Evolutionary conservation across 2,329 filamentous ascomycete species (phyloP).

Genomic region (Paraconiothyrium sp.): DNA sequence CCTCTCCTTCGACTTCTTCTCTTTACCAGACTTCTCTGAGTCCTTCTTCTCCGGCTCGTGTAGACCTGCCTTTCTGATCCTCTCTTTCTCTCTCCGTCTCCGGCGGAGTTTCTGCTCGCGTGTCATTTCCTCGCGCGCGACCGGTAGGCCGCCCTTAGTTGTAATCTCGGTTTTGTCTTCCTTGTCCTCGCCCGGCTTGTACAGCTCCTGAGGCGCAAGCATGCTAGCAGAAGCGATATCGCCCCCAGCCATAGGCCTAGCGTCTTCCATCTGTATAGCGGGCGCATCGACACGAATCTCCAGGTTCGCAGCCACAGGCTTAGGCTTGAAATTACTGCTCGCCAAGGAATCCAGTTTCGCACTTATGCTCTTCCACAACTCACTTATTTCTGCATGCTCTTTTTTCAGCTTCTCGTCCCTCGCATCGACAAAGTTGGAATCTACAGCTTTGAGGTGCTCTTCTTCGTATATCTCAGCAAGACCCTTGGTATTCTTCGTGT

Average conservation of each 20-base stretch:
- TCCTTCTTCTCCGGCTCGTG: conserved; percentile 55
- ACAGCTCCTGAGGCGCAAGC: conserved; percentile 94
- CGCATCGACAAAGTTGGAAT: conserved; percentile 83
- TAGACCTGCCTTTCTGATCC: conserved; percentile 74
- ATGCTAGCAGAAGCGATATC: conserved; percentile 74
- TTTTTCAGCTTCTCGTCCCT: conserved; percentile 83
- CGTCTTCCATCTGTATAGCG: conserved; percentile 95
- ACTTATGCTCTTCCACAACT: conserved; percentile 82
- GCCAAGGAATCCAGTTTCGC: conserved; percentile 86
- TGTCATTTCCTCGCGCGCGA: conserved; percentile 85
- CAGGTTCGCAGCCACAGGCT: conserved; percentile 80
- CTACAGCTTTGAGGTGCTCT: conserved; percentile 80
- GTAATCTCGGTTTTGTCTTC: conserved; percentile 75
- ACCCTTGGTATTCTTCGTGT: conserved; percentile 85
- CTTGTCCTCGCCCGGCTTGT: conserved; percentile 75
- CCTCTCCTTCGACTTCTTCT: conserved; percentile 68
- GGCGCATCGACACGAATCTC: conserved; percentile 90
- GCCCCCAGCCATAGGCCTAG: conserved; percentile 82
- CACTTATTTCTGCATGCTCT: conserved; percentile 84
- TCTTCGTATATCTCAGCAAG: conserved; percentile 95
- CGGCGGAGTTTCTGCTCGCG: conserved; percentile 83
- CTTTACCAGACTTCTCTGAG: conserved; percentile 52
- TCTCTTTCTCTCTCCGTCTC: conserved; percentile 85
- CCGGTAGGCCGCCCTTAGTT: conserved; percentile 77
- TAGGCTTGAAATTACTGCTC: conserved; percentile 96